These are phyloP conservation scores for Biscutella laevigata DNA, from an alignment of 441 rosid genomes.

Conservation along the genomic window DNA sequence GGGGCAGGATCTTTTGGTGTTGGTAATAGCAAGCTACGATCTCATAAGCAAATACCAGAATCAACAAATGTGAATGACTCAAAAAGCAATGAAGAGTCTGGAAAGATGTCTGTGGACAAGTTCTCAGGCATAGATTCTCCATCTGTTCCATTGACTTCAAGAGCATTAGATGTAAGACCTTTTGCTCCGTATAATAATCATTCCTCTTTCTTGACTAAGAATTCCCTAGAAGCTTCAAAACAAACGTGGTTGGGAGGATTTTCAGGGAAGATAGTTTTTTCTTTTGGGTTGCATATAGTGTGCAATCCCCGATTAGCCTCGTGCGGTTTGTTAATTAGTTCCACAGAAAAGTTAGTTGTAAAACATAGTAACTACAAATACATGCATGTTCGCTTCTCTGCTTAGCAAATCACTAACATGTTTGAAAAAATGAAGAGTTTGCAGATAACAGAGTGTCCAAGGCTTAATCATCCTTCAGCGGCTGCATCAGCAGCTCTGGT, in stretches of 20 bases:
- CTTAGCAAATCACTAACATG: conserved; percentile 6
- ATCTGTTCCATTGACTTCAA: conserved; percentile 61
- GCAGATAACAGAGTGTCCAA: conserved; percentile 62
- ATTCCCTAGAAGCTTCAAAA: background rate
- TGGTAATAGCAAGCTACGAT: conserved; percentile 62
- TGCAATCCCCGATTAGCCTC: background rate
- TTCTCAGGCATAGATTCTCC: conserved; percentile 57
- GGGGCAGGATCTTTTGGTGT: conserved; percentile 55
- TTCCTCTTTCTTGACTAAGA: background rate
- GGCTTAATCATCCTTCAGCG: conserved; percentile 47
- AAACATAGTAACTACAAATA: background rate
- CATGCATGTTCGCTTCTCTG: conserved; percentile 4
- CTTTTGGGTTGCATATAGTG: background rate
- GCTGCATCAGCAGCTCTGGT: conserved; percentile 78
- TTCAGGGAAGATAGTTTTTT: background rate
- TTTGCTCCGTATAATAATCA: background rate
- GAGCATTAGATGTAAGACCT: conserved; percentile 59
- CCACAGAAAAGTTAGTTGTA: background rate
- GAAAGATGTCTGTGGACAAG: conserved; percentile 53
- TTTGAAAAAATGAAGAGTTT: conserved; percentile 9
- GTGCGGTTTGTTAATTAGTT: background rate
- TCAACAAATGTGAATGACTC: conserved; percentile 57
- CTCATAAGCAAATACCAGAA: conserved; percentile 57
- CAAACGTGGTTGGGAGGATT: background rate
- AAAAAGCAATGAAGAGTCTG: conserved; percentile 57